Percentiles rank a stretch among this genome's conserved stretches.
phyloP scores from a whole-genome alignment of 1,284 basidiomycete genomes.

The Marasmius fiardii region DNA sequence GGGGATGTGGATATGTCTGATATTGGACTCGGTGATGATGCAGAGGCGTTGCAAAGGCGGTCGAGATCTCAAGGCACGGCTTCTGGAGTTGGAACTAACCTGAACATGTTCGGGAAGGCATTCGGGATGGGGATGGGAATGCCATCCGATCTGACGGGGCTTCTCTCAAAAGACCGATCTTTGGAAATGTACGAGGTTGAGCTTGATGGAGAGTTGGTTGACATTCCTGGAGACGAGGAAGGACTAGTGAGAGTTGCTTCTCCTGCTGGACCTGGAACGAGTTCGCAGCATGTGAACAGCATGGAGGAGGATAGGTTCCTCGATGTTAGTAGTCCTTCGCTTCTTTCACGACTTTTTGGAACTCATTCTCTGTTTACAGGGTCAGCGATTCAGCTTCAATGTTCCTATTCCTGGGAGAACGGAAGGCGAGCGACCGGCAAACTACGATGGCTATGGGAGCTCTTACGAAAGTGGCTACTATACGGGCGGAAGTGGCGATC shows the following conservation, averaged over 20 bases:
- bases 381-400: background rate
- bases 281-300: slow-evolving; percentile 5
- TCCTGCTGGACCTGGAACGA: slow-evolving; percentile 7
- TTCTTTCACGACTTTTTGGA: too few relatives aligned
- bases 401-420: background rate
- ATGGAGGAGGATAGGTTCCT: slow-evolving; percentile 9
- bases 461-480: slow-evolving; percentile 12
- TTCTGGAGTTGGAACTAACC: slow-evolving; percentile 12
- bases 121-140: slow-evolving; percentile 28
- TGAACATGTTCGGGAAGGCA: slow-evolving; percentile 24
- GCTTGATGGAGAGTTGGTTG: slow-evolving; percentile 51
- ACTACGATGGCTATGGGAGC: background rate
- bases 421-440: background rate
- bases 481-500: background rate
- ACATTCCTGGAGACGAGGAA: slow-evolving; percentile 60
- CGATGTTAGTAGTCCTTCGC: slow-evolving; percentile 9
- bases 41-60: slow-evolving; percentile 22
- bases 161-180: slow-evolving; percentile 20
- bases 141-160: slow-evolving; percentile 14
- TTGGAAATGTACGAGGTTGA: slow-evolving; percentile 59
- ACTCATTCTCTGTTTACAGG: background rate
- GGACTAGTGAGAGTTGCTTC: slow-evolving; percentile 37
- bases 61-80: slow-evolving; percentile 6
- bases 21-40: slow-evolving; percentile 12
- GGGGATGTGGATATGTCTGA: slow-evolving; percentile 22